A percentile compares a stretch with the other conserved stretches of the same genome.
phyloP scores from a whole-genome alignment of 495 filamentous ascomycete species.

The Penicillium crystallinum region DNA sequence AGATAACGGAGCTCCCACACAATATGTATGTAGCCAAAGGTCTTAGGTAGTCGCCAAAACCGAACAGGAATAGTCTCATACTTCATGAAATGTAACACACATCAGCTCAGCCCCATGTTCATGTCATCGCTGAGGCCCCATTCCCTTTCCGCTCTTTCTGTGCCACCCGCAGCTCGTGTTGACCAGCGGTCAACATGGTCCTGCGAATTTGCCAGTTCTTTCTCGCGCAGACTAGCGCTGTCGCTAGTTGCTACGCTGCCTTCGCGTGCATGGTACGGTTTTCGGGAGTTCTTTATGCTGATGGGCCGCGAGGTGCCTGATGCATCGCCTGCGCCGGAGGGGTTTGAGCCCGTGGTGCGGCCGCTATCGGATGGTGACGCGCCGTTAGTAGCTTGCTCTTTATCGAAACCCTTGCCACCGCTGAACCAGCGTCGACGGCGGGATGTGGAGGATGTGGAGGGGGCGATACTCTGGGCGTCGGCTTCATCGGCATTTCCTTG shows the following conservation, averaged over 20 bases:
- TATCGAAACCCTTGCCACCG: constrained; percentile 23
- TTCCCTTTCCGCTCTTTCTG: constrained; percentile 40
- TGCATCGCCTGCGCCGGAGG: constrained; percentile 10
- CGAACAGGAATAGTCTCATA: not conserved
- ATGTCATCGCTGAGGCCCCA: constrained; percentile 49
- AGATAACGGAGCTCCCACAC: not conserved
- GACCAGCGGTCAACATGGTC: constrained; percentile 43
- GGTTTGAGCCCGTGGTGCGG: constrained; percentile 16
- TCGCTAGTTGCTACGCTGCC: constrained; percentile 39
- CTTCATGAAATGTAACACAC: not conserved
- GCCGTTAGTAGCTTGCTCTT: constrained; percentile 28
- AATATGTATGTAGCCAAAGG: not conserved
- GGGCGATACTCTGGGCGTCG: constrained; percentile 27
- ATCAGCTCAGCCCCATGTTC: constrained; percentile 51
- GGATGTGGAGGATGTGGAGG: constrained; percentile 30
- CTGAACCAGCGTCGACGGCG: constrained; percentile 43
- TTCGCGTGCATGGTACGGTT: constrained; percentile 24
- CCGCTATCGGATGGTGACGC: constrained; percentile 12
- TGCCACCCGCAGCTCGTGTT: constrained; percentile 34
- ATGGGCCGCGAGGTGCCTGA: constrained; percentile 28
- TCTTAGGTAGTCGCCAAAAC: not conserved
- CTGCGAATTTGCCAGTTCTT: constrained; percentile 48
- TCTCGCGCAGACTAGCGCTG: constrained; percentile 37
- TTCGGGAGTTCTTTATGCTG: constrained; percentile 30
- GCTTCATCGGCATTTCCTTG: constrained; percentile 19